Evolutionary conservation across 306 rosid species (phyloP), one percentile per base, ranked within the genome.

Genomic region (Pterocarpus macrocarpus): DNA sequence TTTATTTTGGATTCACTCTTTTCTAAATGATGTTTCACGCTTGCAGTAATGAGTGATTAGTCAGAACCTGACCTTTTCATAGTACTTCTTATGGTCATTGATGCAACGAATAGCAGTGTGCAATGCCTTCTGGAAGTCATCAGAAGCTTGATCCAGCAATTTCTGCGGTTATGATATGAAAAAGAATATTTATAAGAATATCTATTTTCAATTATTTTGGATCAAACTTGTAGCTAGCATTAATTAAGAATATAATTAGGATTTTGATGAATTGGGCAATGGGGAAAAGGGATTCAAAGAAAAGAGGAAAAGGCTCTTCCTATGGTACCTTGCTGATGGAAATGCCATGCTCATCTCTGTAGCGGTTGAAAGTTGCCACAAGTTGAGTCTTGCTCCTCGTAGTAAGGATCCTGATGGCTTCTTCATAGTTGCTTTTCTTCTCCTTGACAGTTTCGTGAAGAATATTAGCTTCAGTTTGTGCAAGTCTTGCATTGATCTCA

Each of bases 331-430:
- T 91, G 17, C 91, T 84, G 56, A 95, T 85, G 75, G 99, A 88
- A 76, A 72, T 45, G 68, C 85, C 90, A 68, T 85, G 87, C 14
- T 79, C 93, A 72, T 93, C 97, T 83, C 89, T 86, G 80, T 91
- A 95, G 75, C 78, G 83, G 68, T 92, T 94, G 88, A 92, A 90
- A 71, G 92, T 89, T 0, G 94, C 97, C 38, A 89, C 64, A 82
- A 92, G 91, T 75, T 92, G 97, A 1, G 89, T 79, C 71, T 86
- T 92, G 90, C 97, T 91, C 74, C 97, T 91, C 35, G 98, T 94
- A 5, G 87, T 90, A 33, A 92, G 83, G 71, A 91, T 89, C 77
- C 97, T 89, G 13, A 87, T 92, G 17, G 84, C 88, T 83, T 94
- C 97, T 69, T 91, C 98, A 72, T 73, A 50, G 73, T 71, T 84